phyloP scores from a whole-genome alignment of 768 basidiomycete species.

The Imleria badia region DNA sequence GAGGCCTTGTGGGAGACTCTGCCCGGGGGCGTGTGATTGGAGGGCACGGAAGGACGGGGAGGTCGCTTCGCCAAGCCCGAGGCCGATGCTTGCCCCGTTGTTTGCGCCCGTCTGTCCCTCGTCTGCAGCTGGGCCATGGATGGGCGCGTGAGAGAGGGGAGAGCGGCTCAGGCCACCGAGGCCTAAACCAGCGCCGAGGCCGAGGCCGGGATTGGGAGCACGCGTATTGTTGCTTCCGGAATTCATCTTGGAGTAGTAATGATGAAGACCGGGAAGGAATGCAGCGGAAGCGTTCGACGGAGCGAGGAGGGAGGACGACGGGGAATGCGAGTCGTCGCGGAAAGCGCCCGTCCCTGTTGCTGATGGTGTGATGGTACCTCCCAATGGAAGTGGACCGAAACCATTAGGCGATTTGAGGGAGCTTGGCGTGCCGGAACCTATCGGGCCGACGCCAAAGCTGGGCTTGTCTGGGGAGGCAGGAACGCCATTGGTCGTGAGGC shows the following conservation, averaged over 20 bases:
- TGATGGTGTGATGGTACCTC: slow-evolving; percentile 5
- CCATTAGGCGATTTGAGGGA: slow-evolving; percentile 50
- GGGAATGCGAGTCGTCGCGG: slow-evolving; percentile 37
- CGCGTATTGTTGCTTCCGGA: slow-evolving; percentile 28
- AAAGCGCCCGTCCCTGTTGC: slow-evolving; percentile 22
- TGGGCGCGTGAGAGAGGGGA: slow-evolving; percentile 28
- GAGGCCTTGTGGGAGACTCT: slow-evolving; percentile 87
- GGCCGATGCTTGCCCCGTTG: slow-evolving; percentile 14
- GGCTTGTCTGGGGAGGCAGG: slow-evolving; percentile 40
- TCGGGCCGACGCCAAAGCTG: slow-evolving; percentile 21
- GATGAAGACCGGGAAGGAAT: slow-evolving; percentile 72
- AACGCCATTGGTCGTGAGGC: slow-evolving; percentile 29
- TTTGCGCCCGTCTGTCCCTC: slow-evolving; percentile 19
- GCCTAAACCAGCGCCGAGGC: slow-evolving; percentile 20
- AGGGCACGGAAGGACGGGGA: slow-evolving; percentile 78
- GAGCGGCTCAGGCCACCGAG: slow-evolving; percentile 30
- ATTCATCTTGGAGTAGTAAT: slow-evolving; percentile 60
- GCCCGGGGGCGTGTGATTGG: slow-evolving; percentile 86
- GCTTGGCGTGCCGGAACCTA: slow-evolving; percentile 46
- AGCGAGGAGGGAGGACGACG: slow-evolving; percentile 40
- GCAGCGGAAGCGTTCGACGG: slow-evolving; percentile 83
- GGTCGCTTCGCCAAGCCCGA: slow-evolving; percentile 35
- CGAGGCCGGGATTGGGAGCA: slow-evolving; percentile 21
- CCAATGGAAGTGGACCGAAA: slow-evolving; percentile 28
- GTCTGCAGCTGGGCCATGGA: slow-evolving; percentile 27